Evolutionary conservation across 2,329 filamentous ascomycete genomes (phyloP).

Genomic region (Trichocomaceae sp.): DNA sequence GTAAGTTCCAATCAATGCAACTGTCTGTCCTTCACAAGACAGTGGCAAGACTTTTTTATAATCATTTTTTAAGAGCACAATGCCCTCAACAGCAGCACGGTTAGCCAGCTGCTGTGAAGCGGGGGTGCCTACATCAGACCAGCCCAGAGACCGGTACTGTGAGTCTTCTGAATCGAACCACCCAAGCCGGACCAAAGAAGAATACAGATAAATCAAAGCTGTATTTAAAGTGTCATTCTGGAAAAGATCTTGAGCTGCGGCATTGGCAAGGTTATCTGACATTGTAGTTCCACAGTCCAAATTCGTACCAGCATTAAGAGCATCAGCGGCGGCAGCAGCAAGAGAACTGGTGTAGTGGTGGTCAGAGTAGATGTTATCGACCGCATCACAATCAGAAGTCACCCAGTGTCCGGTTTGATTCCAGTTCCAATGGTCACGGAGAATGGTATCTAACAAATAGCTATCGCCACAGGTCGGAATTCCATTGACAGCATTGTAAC

Average conservation of each 20-base stretch:
- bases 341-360: slow-evolving; percentile 44
- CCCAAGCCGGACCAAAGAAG: slow-evolving; percentile 41
- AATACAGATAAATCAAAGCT: slow-evolving; percentile 40
- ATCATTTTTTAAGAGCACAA: slow-evolving; percentile 46
- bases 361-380: slow-evolving; percentile 48
- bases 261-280: slow-evolving; percentile 34
- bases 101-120: slow-evolving; percentile 48
- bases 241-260: slow-evolving; percentile 36
- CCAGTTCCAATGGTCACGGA: slow-evolving; percentile 60
- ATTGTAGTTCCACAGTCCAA: slow-evolving; percentile 44
- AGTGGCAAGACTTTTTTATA: slow-evolving; percentile 35
- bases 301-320: slow-evolving; percentile 45
- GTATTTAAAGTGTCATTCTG: slow-evolving; percentile 37
- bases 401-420: slow-evolving; percentile 51
- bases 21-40: slow-evolving; percentile 22
- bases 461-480: slow-evolving; percentile 55
- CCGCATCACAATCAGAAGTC: slow-evolving; percentile 57
- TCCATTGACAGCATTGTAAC: slow-evolving; percentile 57
- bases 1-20: slow-evolving; percentile 52
- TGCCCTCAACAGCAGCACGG: slow-evolving; percentile 41
- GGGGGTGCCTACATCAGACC: slow-evolving; percentile 49
- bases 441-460: slow-evolving; percentile 54
- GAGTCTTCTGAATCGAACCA: slow-evolving; percentile 41
- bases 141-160: slow-evolving; percentile 46
- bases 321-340: slow-evolving; percentile 39